These are phyloP conservation scores for Posidonia oceanica DNA, from an alignment of 116 monocot genomes.

Conservation along the genomic window DNA sequence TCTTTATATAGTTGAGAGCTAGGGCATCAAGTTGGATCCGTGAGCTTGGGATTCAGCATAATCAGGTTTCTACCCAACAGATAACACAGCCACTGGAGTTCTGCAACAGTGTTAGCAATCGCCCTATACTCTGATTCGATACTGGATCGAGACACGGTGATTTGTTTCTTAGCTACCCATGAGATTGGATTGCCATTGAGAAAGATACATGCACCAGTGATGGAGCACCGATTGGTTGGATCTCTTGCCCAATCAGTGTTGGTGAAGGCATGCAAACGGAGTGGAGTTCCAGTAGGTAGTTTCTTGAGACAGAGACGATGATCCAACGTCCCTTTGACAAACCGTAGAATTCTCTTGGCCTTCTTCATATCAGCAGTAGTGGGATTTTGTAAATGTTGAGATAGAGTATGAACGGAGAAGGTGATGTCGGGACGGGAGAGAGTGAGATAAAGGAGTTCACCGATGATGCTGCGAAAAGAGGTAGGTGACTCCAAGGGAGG, in stretches of 20 bases:
- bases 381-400: not conserved
- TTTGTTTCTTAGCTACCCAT: not conserved
- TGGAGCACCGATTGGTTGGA: not conserved
- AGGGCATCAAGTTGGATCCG: too few relatives aligned
- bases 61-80: too few relatives aligned
- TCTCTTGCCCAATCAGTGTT: not conserved
- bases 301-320: not conserved
- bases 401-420: not conserved
- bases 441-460: not conserved
- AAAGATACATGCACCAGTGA: not conserved
- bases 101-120: not conserved
- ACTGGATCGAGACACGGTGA: not conserved
- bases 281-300: not conserved
- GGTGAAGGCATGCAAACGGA: not conserved
- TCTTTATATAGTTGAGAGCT: too few relatives aligned
- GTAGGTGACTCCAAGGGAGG: not conserved
- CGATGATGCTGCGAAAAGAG: not conserved
- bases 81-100: not conserved
- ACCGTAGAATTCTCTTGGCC: not conserved
- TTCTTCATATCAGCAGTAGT: not conserved
- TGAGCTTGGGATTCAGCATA: too few relatives aligned
- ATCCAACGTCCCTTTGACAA: not conserved
- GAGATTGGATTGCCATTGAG: not conserved
- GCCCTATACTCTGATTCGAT: not conserved
- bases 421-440: not conserved